Conservation (phyloP, 2,329 filamentous ascomycete genomes). For the Paracorniculantispora psalliotae region DNA sequence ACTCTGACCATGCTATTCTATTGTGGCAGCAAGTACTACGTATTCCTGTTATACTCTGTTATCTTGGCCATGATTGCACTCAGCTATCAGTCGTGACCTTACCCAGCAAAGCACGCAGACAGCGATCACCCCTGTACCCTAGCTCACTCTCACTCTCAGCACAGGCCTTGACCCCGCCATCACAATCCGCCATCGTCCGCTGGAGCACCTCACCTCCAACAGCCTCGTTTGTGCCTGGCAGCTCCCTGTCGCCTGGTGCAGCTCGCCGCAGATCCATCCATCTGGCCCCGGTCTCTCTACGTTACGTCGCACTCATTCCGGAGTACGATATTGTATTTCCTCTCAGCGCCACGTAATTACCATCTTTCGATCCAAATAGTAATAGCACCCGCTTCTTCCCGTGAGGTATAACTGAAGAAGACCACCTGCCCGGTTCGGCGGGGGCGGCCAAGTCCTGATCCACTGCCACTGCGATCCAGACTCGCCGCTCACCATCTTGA, state of each 20-base stretch:
- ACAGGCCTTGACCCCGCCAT: not conserved
- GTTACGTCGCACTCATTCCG: not conserved
- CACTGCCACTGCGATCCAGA: not conserved
- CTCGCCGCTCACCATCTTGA: not conserved
- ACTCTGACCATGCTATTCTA: too few species aligned
- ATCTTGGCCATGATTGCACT: too few species aligned
- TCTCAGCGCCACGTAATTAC: not conserved
- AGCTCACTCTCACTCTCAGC: too few species aligned
- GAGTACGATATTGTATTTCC: not conserved
- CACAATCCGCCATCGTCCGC: too few species aligned
- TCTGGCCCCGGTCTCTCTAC: not conserved
- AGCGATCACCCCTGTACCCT: too few species aligned
- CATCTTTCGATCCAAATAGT: not conserved
- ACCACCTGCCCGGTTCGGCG: slow-evolving; percentile 2
- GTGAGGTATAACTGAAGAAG: not conserved
- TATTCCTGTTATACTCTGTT: too few species aligned
- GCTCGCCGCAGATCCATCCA: not conserved
- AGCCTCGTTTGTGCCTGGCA: not conserved
- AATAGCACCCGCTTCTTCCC: not conserved
- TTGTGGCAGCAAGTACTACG: too few species aligned
- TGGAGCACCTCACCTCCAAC: not conserved
- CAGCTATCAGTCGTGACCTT: too few species aligned
- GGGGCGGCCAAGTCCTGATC: not conserved
- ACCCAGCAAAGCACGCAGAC: too few species aligned
- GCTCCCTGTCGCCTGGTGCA: not conserved